A percentile compares a stretch with the other conserved stretches of the same genome.
These are phyloP conservation scores for Fulvia fulva DNA, from an alignment of 2,329 filamentous ascomycete species.

Conservation along the genomic window DNA sequence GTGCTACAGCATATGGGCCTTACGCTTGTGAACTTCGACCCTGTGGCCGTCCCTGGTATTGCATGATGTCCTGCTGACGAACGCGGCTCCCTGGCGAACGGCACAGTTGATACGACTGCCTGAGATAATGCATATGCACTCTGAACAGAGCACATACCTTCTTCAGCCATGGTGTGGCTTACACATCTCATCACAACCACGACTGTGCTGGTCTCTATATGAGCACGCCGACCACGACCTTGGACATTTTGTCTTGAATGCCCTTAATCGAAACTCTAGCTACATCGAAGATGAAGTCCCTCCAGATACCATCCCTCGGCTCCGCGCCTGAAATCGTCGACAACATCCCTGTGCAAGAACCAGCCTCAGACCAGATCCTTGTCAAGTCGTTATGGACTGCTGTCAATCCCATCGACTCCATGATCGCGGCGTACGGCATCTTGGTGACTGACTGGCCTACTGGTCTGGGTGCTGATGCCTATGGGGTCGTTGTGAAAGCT, in stretches of 20 bases:
- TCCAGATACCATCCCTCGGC: background rate
- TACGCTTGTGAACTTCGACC: background rate
- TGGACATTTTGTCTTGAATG: too few species aligned
- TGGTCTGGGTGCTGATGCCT: conserved; percentile 1
- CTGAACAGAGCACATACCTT: too few species aligned
- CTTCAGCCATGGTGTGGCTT: too few species aligned
- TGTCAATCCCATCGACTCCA: conserved; percentile 4
- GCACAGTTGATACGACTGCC: too few species aligned
- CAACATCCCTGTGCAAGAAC: background rate
- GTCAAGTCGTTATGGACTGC: conserved; percentile 1
- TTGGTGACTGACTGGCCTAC: background rate
- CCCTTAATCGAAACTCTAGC: background rate
- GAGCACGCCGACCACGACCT: too few species aligned
- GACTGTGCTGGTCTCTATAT: too few species aligned
- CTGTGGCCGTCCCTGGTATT: background rate
- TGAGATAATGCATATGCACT: too few species aligned
- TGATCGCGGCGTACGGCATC: background rate
- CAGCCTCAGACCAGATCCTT: conserved; percentile 1
- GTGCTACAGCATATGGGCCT: background rate
- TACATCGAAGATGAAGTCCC: background rate
- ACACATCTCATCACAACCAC: too few species aligned
- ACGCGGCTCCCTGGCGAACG: too few species aligned
- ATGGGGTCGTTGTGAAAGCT: background rate
- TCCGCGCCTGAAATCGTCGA: background rate
- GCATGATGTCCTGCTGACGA: background rate